A percentile compares a stretch with the other conserved stretches of the same genome.
phyloP scores from a whole-genome alignment of 2,329 filamentous ascomycete species.

The Trichoderma arundinaceum region DNA sequence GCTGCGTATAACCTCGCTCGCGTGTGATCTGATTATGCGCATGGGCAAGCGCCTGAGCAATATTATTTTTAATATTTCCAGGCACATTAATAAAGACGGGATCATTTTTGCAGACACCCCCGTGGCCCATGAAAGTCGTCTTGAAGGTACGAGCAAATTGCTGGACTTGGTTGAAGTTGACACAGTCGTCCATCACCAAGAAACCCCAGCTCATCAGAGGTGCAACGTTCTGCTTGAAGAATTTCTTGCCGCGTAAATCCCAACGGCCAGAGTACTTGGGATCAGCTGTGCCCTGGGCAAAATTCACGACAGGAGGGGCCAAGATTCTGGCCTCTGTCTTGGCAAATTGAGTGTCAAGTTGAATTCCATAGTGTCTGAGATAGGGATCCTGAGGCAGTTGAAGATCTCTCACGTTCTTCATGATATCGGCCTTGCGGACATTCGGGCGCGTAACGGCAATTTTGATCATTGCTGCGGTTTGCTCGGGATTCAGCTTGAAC shows the following conservation, averaged over 20 bases:
- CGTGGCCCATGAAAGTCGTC: slow-evolving; percentile 55
- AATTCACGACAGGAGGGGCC: slow-evolving; percentile 72
- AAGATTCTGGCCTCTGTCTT: slow-evolving; percentile 74
- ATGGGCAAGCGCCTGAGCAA: slow-evolving; percentile 56
- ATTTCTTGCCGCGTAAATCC: slow-evolving; percentile 82
- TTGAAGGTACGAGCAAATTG: slow-evolving; percentile 52
- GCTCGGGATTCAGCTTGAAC: slow-evolving; percentile 63
- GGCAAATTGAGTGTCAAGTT: slow-evolving; percentile 68
- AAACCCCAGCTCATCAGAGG: slow-evolving; percentile 78
- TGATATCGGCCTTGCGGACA: slow-evolving; percentile 70
- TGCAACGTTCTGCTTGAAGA: slow-evolving; percentile 66
- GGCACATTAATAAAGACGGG: slow-evolving; percentile 47
- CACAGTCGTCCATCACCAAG: slow-evolving; percentile 64
- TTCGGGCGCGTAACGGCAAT: slow-evolving; percentile 82
- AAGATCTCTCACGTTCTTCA: slow-evolving; percentile 61
- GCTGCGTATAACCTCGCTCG: slow-evolving; percentile 65
- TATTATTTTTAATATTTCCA: slow-evolving; percentile 45
- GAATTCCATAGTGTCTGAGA: slow-evolving; percentile 74
- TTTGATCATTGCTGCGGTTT: slow-evolving; percentile 90
- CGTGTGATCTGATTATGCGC: slow-evolving; percentile 58
- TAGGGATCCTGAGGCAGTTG: slow-evolving; percentile 72
- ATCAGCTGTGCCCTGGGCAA: slow-evolving; percentile 61
- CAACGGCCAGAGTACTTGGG: slow-evolving; percentile 77
- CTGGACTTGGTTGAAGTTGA: slow-evolving; percentile 46
- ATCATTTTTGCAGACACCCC: slow-evolving; percentile 49